Base-by-base conservation (phyloP, 352 stramenopile genomes). In the Phytophthora ramorum region DNA sequence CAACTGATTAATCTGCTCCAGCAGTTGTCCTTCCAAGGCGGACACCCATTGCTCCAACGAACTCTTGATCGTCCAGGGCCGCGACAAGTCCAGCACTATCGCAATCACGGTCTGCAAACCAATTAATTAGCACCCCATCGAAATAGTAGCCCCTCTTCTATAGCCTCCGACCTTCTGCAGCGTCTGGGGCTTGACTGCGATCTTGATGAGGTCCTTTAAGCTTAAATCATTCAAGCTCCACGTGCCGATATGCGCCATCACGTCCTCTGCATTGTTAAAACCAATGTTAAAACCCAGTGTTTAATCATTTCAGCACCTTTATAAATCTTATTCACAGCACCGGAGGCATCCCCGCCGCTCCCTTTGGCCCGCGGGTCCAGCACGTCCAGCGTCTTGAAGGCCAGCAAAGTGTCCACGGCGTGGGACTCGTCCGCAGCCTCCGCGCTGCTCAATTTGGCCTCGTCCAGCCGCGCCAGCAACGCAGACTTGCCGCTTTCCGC, bases 21-120 rank as follows among this genome's bases (percentile, higher is more conserved):
- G 75, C 40, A 95, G 52, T 26, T 90, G 71, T 3, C 82, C 85
- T 56, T 95, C 82, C 35, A 95, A 58, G 16, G 74, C 74, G n/a
- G 83, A 93, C 9, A 86, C 75, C 85, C 87, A 95, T 73, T 94
- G 81, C 28, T 95, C 87, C 46, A 95, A 58, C 37, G 81, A 79
- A 57, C 70, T 84, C 71, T 95, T 93, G 70, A 95, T 91, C 26
- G 83, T 91, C 87, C 87, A 95, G 10, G 83, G 85, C 24, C 81
- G 73, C 40, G 81, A 91, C 40, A 91, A 58, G 69, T 95, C 87
- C 44, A 93, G 38, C 41, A 91, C 82, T 48, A 95, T 78, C 0
- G 66, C 77, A 19, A 84, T 73, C 35, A 92, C 79, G 3, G 82
- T 95, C 68, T 95, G 55, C 37, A 46, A 40, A 59, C 4, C 24